Percentiles rank a stretch among this genome's conserved stretches.
Conservation (phyloP, 495 filamentous ascomycete genomes). For the Trichoderma reesei region DNA sequence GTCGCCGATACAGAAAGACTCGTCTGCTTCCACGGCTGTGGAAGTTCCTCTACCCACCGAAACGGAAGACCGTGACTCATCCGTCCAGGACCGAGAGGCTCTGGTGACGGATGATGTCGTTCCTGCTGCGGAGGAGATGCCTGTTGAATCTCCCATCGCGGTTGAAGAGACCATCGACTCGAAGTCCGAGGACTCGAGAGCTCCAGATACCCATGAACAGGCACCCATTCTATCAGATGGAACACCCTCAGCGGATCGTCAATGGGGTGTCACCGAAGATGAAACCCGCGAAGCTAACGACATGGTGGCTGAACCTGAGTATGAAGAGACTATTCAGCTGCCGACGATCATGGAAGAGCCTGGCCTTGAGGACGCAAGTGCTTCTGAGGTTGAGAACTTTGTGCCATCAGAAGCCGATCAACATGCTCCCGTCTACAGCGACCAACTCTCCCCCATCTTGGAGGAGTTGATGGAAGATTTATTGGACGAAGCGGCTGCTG, state of each 20-base stretch:
- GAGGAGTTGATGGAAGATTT: not conserved
- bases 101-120: not conserved
- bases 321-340: not conserved
- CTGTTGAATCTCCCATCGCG: not conserved
- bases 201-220: not conserved
- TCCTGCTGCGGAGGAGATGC: not conserved
- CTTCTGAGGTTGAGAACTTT: not conserved
- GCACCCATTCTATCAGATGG: not conserved
- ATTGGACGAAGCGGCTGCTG: not conserved
- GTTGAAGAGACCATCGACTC: not conserved
- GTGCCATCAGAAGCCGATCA: not conserved
- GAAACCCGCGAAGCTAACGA: not conserved
- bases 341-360: constrained; percentile 7
- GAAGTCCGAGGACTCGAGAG: not conserved
- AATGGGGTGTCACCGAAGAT: not conserved
- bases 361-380: not conserved
- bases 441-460: not conserved
- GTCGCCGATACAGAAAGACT: not conserved
- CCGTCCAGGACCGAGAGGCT: not conserved
- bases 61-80: not conserved
- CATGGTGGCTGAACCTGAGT: not conserved
- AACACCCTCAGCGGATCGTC: not conserved
- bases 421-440: not conserved
- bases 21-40: not conserved
- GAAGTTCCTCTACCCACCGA: not conserved